Evolutionary conservation across 352 stramenopile genomes (phyloP), one percentile per base, ranked within the genome.

Genomic region (Phytophthora multivora): DNA sequence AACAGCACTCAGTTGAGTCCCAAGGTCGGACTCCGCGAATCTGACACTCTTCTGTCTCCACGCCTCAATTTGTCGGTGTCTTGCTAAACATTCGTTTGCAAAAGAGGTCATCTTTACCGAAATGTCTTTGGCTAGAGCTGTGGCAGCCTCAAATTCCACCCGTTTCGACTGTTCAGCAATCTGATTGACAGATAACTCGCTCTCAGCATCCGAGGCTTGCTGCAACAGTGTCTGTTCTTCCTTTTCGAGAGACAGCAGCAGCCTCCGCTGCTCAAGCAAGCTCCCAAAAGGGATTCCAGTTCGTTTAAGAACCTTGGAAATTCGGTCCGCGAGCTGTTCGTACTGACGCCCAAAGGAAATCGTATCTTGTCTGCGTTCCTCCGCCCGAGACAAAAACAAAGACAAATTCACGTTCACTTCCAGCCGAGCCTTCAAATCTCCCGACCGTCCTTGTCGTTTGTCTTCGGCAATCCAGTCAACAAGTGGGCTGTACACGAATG

Each of bases 401-500:
- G 87, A 93, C 11, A 96, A 63, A 16, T 94, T 93, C 41, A 96
- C 86, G 31, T 93, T 92, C 39, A 88, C 82, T 52, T 94, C 87
- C 21, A 96, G 67, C 0, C 87, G 82, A 26, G 84, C 73, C 53
- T 92, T 92, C 25, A 83, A 66, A 31, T 87, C 77, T 33, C 65
- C 71, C 15, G 63, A 70, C 15, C 59, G 49, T 16, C 70, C 67
- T 26, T 67, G 71, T 30, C 71, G 59, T 35, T 63, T 77, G 28
- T 83, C 77, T 8, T 80, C 79, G 15, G 52, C 50, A 26, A 75
- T 77, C 88, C 89, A 96, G 45, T 96, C 84, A 5, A 84, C 71
- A 3, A 96, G 71, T 18, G 89, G 89, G 11, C 91, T 87, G 57
- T 96, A 95, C 41, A 95, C 85, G 40, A 96, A 96, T 12, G 88